phyloP scores from a whole-genome alignment of 1,139 yeast species.

The Pichia sp. region DNA sequence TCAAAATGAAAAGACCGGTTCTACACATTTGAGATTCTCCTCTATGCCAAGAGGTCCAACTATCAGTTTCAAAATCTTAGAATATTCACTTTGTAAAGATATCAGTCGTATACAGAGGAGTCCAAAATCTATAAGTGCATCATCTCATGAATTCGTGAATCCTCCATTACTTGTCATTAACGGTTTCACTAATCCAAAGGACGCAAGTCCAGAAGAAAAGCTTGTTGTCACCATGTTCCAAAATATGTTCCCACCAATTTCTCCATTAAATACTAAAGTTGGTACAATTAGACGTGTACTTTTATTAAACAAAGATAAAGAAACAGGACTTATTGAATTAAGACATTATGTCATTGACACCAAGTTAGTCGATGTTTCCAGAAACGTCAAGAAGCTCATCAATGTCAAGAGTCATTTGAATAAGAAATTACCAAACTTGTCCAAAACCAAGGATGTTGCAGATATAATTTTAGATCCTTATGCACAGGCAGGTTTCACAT shows the following conservation, averaged over 20 bases:
- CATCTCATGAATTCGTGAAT: slow-evolving; percentile 57
- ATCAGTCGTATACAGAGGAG: slow-evolving; percentile 63
- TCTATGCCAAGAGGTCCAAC: slow-evolving; percentile 96
- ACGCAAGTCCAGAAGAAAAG: slow-evolving; percentile 68
- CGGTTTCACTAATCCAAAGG: slow-evolving; percentile 66
- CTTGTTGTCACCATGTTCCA: slow-evolving; percentile 88
- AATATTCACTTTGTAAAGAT: slow-evolving; percentile 83
- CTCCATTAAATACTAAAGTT: slow-evolving; percentile 76
- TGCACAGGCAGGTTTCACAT: slow-evolving; percentile 72
- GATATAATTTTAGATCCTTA: slow-evolving; percentile 84
- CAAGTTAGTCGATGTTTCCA: slow-evolving; percentile 79
- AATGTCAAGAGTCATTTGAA: slow-evolving; percentile 59
- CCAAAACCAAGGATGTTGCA: slow-evolving; percentile 68
- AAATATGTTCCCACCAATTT: slow-evolving; percentile 93
- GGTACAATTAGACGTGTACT: slow-evolving; percentile 79
- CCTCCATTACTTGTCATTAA: slow-evolving; percentile 94
- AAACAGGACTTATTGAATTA: slow-evolving; percentile 71
- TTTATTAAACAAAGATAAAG: slow-evolving; percentile 71
- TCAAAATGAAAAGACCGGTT: slow-evolving; percentile 75
- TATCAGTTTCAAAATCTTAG: slow-evolving; percentile 71
- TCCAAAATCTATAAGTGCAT: slow-evolving; percentile 69
- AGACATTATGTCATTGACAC: slow-evolving; percentile 93
- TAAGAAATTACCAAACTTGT: slow-evolving; percentile 74
- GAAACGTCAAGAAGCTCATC: slow-evolving; percentile 75
- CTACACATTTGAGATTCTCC: slow-evolving; percentile 78